Evolutionary conservation across 805 yeast genomes (phyloP), one percentile per base, ranked within the genome.

Genomic region (Lachancea nothofagi): DNA sequence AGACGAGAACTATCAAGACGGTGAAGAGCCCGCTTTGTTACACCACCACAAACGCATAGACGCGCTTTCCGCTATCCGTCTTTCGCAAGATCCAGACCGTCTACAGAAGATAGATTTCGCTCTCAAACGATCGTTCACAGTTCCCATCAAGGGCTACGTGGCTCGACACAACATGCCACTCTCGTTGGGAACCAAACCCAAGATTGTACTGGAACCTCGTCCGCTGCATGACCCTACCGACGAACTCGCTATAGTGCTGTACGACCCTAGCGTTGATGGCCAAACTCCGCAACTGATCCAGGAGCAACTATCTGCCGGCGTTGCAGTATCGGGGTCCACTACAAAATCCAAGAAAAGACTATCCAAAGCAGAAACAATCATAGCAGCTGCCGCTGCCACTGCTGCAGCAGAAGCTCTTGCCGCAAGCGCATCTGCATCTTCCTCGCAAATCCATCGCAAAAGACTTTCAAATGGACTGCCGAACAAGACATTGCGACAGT

Each of bases 191-290:
- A 87, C 88, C 42, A 75, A 82, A 46, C 74, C 82, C 27, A 75
- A 77, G 46, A 73, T 78, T 2, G 68, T 75, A 1, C 63, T 85
- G 38, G 83, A 85, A n/a, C 95, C 97, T 3, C 67, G 88, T 42
- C 94, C 98, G 1, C 69, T 93, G n/a, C 94, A 90, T 57, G 98
- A 93, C 63, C 98, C 98, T 0, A 72, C 81, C 31, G 88, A 82
- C 45, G 97, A 93, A 58, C 80, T 85, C 53, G 97, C 98, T 2
- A 86, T 93, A 40, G 97, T 93, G 1, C 67, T 93, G 32, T 93
- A 87, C 55, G 98, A 93, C 60, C 98, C 98, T 0, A 85, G 97
- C 0, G 80, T 90, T 2, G 97, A 93, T 55, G 73, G 66, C n/a
- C 57, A 60, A 28, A 62, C 61, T 36, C 48, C 50, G 12, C 29